phyloP scores from a whole-genome alignment of 768 basidiomycete species.

The Suillus sp. region DNA sequence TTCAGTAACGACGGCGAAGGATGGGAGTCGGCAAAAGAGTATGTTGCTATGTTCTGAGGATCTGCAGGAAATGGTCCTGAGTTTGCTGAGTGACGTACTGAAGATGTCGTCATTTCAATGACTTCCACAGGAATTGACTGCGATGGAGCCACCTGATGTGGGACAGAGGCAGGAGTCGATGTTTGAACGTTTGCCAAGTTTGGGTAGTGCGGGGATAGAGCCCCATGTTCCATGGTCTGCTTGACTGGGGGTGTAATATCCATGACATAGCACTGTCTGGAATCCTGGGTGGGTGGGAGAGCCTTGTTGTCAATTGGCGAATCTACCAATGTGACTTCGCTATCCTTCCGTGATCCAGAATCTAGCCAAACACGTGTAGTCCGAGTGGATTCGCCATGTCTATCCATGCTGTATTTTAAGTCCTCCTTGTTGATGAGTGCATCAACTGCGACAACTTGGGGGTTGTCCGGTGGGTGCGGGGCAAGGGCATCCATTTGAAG shows the following conservation, averaged over 20 bases:
- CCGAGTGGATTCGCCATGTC: constrained; percentile 18
- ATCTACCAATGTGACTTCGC: constrained; percentile 30
- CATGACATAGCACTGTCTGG: background rate
- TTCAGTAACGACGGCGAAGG: background rate
- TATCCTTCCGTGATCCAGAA: constrained; percentile 26
- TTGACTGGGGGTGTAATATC: background rate
- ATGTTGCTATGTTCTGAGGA: background rate
- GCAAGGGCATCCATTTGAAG: constrained; percentile 22
- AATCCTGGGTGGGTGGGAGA: background rate
- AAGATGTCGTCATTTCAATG: background rate
- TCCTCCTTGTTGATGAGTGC: constrained; percentile 1
- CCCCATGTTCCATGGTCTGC: background rate
- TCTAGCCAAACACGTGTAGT: constrained; percentile 20
- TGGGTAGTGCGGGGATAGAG: too few species aligned
- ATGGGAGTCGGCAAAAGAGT: background rate
- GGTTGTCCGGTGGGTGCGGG: constrained; percentile 11
- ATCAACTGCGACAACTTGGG: constrained; percentile 2
- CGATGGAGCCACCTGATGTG: background rate
- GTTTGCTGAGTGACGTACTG: background rate
- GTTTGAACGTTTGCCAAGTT: background rate
- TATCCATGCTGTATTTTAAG: constrained; percentile 17
- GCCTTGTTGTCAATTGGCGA: background rate
- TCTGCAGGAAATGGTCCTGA: too few species aligned
- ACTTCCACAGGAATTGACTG: background rate
- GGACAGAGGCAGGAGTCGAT: background rate